Base-by-base conservation (phyloP, 179 eudicot species). In the Beta corolliflora region DNA sequence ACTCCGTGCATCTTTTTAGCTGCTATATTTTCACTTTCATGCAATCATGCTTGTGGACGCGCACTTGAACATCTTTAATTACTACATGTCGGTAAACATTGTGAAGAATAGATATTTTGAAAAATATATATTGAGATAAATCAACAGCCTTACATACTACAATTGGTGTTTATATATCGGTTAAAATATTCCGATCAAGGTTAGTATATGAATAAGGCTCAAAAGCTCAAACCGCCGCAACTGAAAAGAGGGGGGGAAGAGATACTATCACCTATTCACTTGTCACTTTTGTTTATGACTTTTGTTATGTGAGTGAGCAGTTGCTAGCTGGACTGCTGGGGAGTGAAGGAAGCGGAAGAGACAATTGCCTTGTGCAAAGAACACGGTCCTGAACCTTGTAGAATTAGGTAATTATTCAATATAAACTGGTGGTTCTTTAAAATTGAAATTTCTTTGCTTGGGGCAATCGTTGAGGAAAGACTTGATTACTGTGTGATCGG, bases 291-390 rank as follows among this genome's bases (percentile, higher is more conserved):
- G 31, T 29, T 29, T 29, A 29, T 48, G 75, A 13, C 58, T 29
- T 79, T 65, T 71, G 46, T 69, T 74, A 23, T 53, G 61, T 73
- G 16, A 23, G 56, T 77, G 45, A 67, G 59, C 90, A 94, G 99
- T 96, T 81, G 99, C 99, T 83, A 94, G 98, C 91, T 96, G 99
- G 99, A 92, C 31, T 29, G 31, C 31, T 29, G 31, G 31, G 31
- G 99, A 83, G 98, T 96, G 75, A 96, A 96, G 90, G 98, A 96
- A 88, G 94, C 99, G 11, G 97, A 93, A 86, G 77, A 98, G 76
- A 96, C 94, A 98, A 93, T 96, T 79, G 99, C 99, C 79, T 91
- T 96, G 86, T 96, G 98, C 90, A 94, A 98, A 55, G 99, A 96
- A 87, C 98, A 94, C 23, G 15, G 21, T 13, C 13, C 19, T 73